A percentile compares a stretch with the other conserved stretches of the same genome.
Conservation (phyloP, 805 yeast species). For the Tetrapisispora pingtungensis region DNA sequence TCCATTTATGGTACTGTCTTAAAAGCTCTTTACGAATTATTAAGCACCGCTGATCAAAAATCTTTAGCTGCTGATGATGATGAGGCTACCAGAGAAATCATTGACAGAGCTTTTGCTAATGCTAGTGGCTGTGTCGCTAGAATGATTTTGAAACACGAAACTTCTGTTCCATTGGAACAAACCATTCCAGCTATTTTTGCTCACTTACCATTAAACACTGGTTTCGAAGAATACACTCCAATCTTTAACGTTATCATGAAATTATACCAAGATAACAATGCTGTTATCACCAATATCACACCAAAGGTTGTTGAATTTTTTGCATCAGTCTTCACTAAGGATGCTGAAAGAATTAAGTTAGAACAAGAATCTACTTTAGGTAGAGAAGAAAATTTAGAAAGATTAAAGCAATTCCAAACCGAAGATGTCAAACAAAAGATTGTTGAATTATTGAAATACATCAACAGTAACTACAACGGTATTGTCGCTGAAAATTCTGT, state of each 20-base stretch:
- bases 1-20: slow-evolving; percentile 60
- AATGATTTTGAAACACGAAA: slow-evolving; percentile 64
- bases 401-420: slow-evolving; percentile 66
- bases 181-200: slow-evolving; percentile 63
- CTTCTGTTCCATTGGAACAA: slow-evolving; percentile 65
- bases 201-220: slow-evolving; percentile 80
- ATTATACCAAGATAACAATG: slow-evolving; percentile 56
- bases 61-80: slow-evolving; percentile 43
- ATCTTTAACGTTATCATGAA: slow-evolving; percentile 68
- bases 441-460: slow-evolving; percentile 58
- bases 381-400: slow-evolving; percentile 72
- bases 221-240: slow-evolving; percentile 87
- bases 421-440: slow-evolving; percentile 58
- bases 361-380: slow-evolving; percentile 70
- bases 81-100: slow-evolving; percentile 68
- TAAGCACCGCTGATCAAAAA: slow-evolving; percentile 72
- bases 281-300: slow-evolving; percentile 43
- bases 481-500: slow-evolving; percentile 40
- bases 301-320: slow-evolving; percentile 58
- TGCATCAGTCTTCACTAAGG: slow-evolving; percentile 62
- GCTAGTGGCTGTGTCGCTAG: slow-evolving; percentile 97
- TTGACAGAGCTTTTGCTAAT: slow-evolving; percentile 80
- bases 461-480: slow-evolving; percentile 57
- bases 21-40: slow-evolving; percentile 54
- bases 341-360: slow-evolving; percentile 60